Conservation (phyloP, 176 grass and related monocot genomes). For the Rhynchospora breviuscula region DNA sequence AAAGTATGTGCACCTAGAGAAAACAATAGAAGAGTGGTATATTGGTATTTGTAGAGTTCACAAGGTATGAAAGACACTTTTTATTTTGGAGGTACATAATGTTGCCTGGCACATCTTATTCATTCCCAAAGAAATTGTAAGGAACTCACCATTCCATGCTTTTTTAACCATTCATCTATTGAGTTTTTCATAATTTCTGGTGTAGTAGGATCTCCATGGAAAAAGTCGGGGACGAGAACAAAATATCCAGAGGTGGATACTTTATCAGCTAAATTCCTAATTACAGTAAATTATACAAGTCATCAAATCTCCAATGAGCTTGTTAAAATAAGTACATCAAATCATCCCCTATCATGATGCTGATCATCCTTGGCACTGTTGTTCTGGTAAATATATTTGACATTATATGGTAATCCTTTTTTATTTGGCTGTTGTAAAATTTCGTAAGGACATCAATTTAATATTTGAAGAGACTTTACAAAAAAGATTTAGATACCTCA, state of each 20-base stretch:
- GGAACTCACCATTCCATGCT: constrained; percentile 13
- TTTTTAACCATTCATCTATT: neutral
- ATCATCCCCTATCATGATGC: neutral
- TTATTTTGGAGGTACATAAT: too few species aligned
- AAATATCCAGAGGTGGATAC: constrained; percentile 23
- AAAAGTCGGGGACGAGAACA: constrained; percentile 29
- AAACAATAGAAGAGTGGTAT: neutral
- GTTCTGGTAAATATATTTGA: neutral
- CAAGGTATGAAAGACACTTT: too few species aligned
- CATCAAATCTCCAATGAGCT: neutral
- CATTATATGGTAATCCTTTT: neutral
- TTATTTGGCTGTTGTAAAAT: neutral
- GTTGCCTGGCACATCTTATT: too few species aligned
- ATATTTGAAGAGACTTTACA: neutral
- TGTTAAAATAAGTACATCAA: neutral
- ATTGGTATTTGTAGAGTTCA: too few species aligned
- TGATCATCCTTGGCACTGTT: neutral
- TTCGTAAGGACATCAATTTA: neutral
- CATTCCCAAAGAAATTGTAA: too few species aligned
- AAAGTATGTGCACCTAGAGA: neutral
- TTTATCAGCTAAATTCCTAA: constrained; percentile 31
- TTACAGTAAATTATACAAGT: neutral
- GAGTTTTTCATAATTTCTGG: neutral
- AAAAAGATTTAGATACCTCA: constrained; percentile 24
- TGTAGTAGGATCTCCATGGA: constrained; percentile 19